Base-by-base conservation (phyloP, 805 yeast genomes). In the Spathaspora hagerdaliae region DNA sequence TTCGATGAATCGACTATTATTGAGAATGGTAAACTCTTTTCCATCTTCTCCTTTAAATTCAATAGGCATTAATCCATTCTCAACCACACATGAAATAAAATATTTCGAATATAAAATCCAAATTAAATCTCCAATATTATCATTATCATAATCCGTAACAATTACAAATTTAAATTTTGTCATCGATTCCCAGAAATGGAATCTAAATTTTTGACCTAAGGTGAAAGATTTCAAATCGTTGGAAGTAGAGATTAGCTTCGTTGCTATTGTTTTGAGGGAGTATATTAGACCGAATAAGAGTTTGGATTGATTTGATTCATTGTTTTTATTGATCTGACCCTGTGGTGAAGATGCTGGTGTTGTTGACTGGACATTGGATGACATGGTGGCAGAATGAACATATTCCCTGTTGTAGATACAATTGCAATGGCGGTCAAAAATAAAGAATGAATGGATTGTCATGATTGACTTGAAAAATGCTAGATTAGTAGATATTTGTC, bases 401-500 rank as follows among this genome's bases (percentile, higher is more conserved):
- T 56, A 91, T 60, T 87, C 95, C 43, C 95, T 72, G 51, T 79
- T 79, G 65, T 80, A 92, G 14, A 92, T 81, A 63, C 98, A 91
- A 51, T 85, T 69, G 65, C 97, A 87, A 66, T 92, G 97, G 60
- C 94, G 78, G 62, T 92, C 97, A 60, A 85, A 92, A 45, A 92
- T 79, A 87, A 90, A 87, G 59, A 91, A 85, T 9, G 96, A 87
- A 67, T 84, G 83, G 39, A 90, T 81, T 35, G 86, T 78, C 87
- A 81, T 54, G 12, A 19, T 15, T 19, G 24, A 19, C 24, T 19
- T 19, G 24, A 19, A 19, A 19, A 19, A 19, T 19, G 24, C 24
- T 19, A 19, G 24, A 19, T 19, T 19, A 5, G 24, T 2, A 19
- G 24, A 19, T 19, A 19, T 19, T 5, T 5, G 24, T 19, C 24